Conservation (phyloP, 2,329 filamentous ascomycete species). For the Leptographium radiaticola region DNA sequence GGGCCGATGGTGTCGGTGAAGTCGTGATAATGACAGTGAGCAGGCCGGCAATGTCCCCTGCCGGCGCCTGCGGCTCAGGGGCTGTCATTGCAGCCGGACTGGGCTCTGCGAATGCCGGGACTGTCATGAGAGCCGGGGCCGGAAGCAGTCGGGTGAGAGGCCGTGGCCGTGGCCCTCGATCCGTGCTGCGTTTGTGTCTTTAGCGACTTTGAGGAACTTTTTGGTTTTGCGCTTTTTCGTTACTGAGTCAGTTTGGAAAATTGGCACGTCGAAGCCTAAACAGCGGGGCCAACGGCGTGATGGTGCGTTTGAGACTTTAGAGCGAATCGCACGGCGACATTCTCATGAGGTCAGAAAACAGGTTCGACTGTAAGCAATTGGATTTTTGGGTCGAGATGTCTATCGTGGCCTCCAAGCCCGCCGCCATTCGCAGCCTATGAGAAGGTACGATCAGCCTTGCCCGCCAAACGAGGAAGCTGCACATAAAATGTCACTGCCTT, state of each 20-base stretch:
- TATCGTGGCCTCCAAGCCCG: no score
- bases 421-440: not conserved
- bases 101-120: no score
- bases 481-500: not conserved
- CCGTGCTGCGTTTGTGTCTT: not conserved
- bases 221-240: not conserved
- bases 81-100: no score
- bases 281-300: not conserved
- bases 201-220: not conserved
- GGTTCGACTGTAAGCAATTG: not conserved
- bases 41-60: slow-evolving; percentile 3
- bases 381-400: no score
- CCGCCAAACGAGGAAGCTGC: not conserved
- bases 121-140: no score
- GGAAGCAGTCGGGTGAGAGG: no score
- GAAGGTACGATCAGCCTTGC: not conserved
- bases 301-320: not conserved
- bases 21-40: slow-evolving; percentile 39
- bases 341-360: not conserved
- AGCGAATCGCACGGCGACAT: not conserved
- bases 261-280: not conserved
- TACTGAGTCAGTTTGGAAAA: not conserved
- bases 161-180: no score
- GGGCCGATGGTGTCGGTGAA: slow-evolving; percentile 40
- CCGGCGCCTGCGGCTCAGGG: not conserved